A percentile compares a stretch with the other conserved stretches of the same genome.
phyloP scores from a whole-genome alignment of 495 filamentous ascomycete species.

The Paragyromitra xinjiangensis region DNA sequence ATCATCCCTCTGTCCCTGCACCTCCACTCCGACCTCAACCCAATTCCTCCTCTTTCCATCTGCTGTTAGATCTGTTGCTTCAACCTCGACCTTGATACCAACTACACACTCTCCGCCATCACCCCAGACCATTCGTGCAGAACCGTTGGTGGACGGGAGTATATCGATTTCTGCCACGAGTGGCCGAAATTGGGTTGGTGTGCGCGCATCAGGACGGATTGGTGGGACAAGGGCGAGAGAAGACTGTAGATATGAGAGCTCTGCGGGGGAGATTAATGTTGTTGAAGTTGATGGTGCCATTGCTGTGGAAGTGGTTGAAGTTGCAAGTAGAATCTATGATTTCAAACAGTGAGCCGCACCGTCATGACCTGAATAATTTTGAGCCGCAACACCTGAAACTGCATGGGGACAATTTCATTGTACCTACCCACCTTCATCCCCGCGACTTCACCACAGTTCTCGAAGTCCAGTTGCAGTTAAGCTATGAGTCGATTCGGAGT shows the following conservation, averaged over 20 bases:
- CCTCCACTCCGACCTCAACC: slow-evolving; percentile 58
- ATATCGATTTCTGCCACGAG: slow-evolving; percentile 88
- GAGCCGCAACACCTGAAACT: slow-evolving; percentile 47
- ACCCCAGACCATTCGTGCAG: slow-evolving; percentile 89
- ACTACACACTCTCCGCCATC: slow-evolving; percentile 96
- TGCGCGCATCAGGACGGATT: slow-evolving; percentile 87
- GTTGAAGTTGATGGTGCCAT: slow-evolving; percentile 41
- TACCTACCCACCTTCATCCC: slow-evolving; percentile 44
- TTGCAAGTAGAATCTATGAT: background rate
- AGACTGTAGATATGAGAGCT: slow-evolving; percentile 93
- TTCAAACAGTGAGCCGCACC: background rate
- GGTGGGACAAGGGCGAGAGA: slow-evolving; percentile 81
- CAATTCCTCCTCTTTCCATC: slow-evolving; percentile 58
- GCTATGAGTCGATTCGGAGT: slow-evolving; percentile 92
- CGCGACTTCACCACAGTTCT: slow-evolving; percentile 33
- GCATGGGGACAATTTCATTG: slow-evolving; percentile 41
- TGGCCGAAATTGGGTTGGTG: slow-evolving; percentile 86
- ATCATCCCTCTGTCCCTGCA: slow-evolving; percentile 79
- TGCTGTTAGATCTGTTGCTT: slow-evolving; percentile 60
- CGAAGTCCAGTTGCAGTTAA: slow-evolving; percentile 8
- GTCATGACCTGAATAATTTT: slow-evolving; percentile 29
- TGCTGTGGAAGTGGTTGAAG: slow-evolving; percentile 4
- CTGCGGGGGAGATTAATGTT: slow-evolving; percentile 83
- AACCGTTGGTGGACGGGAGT: slow-evolving; percentile 87
- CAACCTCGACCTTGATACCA: slow-evolving; percentile 92